phyloP scores from a whole-genome alignment of 108 stramenopile genomes.

The Skeletonema potamos region DNA sequence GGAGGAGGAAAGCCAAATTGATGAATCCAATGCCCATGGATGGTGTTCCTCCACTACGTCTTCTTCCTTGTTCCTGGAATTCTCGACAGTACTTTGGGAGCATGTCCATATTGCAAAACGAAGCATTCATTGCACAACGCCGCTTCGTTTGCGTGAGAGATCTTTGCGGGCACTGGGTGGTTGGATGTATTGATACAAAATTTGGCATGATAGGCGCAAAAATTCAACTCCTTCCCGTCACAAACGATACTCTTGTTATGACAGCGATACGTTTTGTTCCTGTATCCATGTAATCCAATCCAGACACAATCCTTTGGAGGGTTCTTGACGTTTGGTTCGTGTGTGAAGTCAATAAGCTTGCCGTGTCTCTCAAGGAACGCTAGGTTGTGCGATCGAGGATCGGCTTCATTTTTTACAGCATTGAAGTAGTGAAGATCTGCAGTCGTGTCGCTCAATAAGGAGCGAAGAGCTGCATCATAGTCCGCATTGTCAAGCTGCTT shows the following conservation, averaged over 20 bases:
- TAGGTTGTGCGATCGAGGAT: not conserved
- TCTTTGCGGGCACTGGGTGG: conserved; percentile 19
- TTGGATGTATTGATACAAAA: conserved; percentile 19
- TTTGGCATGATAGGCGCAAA: conserved; percentile 29
- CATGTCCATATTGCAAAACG: conserved; percentile 6
- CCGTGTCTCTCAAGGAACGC: conserved; percentile 4
- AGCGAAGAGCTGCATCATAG: conserved; percentile 16
- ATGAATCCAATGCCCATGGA: not conserved
- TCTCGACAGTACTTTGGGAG: conserved; percentile 7
- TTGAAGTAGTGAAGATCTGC: conserved; percentile 36
- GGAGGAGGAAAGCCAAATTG: conserved; percentile 1
- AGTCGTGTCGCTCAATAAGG: conserved; percentile 20
- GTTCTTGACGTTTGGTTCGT: not conserved
- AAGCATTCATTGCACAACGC: conserved; percentile 43
- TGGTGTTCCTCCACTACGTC: not conserved
- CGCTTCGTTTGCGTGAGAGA: conserved; percentile 20
- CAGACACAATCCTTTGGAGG: conserved; percentile 5
- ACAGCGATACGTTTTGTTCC: conserved; percentile 13
- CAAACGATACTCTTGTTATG: conserved; percentile 18
- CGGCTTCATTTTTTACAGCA: conserved; percentile 3
- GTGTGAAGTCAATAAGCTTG: conserved; percentile 10
- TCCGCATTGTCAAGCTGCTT: conserved; percentile 8
- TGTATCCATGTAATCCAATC: conserved; percentile 10
- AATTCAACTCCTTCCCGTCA: conserved; percentile 5
- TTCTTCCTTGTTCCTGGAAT: conserved; percentile 27